phyloP scores from a whole-genome alignment of 805 yeast species.

The Lipomyces yamanashiensis region DNA sequence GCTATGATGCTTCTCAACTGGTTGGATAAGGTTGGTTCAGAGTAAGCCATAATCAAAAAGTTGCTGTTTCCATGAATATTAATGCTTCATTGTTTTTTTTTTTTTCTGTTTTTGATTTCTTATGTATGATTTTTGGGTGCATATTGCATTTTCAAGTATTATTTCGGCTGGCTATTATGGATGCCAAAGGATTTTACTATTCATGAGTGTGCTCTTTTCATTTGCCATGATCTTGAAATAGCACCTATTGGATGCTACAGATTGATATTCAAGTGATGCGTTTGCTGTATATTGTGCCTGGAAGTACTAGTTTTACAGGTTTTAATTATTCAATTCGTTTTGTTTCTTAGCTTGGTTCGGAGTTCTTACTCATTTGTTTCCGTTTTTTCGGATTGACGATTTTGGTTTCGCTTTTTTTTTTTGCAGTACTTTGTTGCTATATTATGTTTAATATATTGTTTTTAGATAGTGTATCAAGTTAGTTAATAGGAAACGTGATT shows the following conservation, averaged over 20 bases:
- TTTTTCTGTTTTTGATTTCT: not conserved
- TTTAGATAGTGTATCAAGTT: too few relatives aligned
- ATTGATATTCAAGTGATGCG: too few relatives aligned
- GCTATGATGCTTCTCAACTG: constrained; percentile 38
- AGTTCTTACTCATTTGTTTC: not conserved
- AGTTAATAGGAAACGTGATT: too few relatives aligned
- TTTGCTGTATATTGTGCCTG: not conserved
- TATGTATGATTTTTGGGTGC: constrained; percentile 11
- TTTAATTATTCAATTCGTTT: not conserved
- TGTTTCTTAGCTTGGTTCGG: constrained; percentile 1
- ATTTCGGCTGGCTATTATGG: not conserved
- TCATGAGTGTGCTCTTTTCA: too few relatives aligned
- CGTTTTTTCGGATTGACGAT: not conserved
- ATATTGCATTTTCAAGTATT: constrained; percentile 3
- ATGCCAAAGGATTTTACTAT: too few relatives aligned
- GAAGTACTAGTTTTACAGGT: too few relatives aligned
- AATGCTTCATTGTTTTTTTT: not conserved
- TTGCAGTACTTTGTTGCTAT: not conserved
- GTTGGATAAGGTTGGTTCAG: constrained; percentile 32
- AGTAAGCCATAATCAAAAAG: constrained; percentile 8
- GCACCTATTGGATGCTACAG: too few relatives aligned
- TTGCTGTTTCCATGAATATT: not conserved
- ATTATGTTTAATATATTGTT: not conserved
- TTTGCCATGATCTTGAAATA: too few relatives aligned
- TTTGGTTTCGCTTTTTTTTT: not conserved